Percentiles rank a stretch among this genome's conserved stretches.
Evolutionary conservation across 2,329 filamentous ascomycete species (phyloP).

Genomic region (Pseudopithomyces maydicus): DNA sequence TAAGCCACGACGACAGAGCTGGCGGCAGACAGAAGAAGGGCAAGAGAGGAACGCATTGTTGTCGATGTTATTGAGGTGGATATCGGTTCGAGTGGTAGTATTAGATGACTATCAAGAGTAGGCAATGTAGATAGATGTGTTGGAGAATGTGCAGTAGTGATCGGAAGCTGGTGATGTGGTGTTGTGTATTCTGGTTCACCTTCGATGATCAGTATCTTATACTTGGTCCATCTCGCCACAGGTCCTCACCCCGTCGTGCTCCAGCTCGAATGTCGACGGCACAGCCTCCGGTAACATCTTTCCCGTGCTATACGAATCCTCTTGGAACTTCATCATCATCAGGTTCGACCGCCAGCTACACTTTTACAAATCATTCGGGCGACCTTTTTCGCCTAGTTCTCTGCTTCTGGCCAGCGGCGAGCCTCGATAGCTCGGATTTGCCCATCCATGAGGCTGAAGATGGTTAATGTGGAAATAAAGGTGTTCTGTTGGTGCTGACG

Average conservation of each 20-base stretch:
- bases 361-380: neutral
- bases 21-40: slow-evolving; percentile 1
- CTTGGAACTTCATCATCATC: neutral
- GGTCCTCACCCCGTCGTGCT: neutral
- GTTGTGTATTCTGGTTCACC: neutral
- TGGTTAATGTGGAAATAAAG: neutral
- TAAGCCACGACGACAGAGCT: neutral
- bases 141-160: neutral
- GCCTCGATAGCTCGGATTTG: neutral
- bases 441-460: neutral
- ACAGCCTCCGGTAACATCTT: neutral
- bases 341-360: too few species aligned
- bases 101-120: neutral
- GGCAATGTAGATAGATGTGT: neutral
- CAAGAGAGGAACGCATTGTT: neutral
- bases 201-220: neutral
- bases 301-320: neutral
- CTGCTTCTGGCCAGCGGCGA: neutral
- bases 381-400: neutral
- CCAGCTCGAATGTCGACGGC: neutral
- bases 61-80: neutral
- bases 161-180: neutral
- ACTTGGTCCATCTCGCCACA: neutral
- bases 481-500: neutral
- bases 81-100: neutral